A percentile compares a stretch with the other conserved stretches of the same genome.
These are phyloP conservation scores for Xylariaceae sp. DNA, from an alignment of 2,329 filamentous ascomycete genomes.

Conservation along the genomic window DNA sequence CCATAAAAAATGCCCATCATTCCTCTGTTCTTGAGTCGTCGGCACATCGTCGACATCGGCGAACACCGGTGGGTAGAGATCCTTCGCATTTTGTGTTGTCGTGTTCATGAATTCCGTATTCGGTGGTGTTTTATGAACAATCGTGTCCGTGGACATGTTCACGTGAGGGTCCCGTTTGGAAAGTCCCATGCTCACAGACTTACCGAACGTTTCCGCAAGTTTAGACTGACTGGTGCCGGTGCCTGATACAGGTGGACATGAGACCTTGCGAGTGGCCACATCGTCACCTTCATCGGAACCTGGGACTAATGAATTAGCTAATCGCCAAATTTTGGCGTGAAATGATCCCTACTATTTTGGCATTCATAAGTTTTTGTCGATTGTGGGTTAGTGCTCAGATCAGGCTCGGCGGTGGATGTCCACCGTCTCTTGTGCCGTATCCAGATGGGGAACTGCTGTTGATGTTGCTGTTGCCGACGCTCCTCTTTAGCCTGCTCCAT, in stretches of 20 bases:
- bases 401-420: constrained; percentile 47
- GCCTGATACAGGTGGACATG: constrained; percentile 17
- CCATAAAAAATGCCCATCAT: constrained; percentile 32
- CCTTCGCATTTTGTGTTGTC: not conserved
- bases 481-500: constrained; percentile 39
- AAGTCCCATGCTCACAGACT: constrained; percentile 15
- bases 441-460: constrained; percentile 38
- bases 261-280: constrained; percentile 17
- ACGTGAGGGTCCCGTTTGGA: constrained; percentile 4
- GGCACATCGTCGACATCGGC: constrained; percentile 6
- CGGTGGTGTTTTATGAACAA: constrained; percentile 23
- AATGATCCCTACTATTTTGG: constrained; percentile 19
- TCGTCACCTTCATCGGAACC: constrained; percentile 15
- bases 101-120: constrained; percentile 4
- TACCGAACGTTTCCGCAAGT: not conserved
- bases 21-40: constrained; percentile 14
- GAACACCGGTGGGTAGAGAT: constrained; percentile 9
- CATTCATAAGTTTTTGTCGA: constrained; percentile 31
- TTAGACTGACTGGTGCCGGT: constrained; percentile 2
- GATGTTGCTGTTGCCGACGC: constrained; percentile 28
- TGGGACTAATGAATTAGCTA: constrained; percentile 8
- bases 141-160: constrained; percentile 27
- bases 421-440: constrained; percentile 42
- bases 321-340: not conserved
- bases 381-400: constrained; percentile 45